Evolutionary conservation across 2,329 filamentous ascomycete genomes (phyloP), one percentile per base, ranked within the genome.

Genomic region (Talaromyces funiculosus): DNA sequence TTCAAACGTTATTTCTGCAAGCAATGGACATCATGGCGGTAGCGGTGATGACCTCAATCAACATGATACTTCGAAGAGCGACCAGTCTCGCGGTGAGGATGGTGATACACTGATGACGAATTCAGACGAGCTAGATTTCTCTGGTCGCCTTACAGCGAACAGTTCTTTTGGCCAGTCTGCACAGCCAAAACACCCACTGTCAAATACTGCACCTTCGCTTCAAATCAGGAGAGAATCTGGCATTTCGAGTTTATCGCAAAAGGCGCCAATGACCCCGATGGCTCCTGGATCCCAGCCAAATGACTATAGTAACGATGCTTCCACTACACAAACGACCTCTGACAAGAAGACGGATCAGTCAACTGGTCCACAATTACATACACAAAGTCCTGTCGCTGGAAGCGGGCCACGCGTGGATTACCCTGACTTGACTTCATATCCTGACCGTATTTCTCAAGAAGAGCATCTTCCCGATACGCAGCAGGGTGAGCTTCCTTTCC

Each of bases 291-390:
- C 84, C 33, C 81, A 86, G 69, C 77, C 81, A 16, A 78, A 78
- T 22, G 83, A 87, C 83, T 87, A 86, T 61, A 78, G 87, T 57
- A 97, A 97, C 68, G 92, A 96, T 68, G 93, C 92, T 1, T 96
- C 92, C 2, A 95, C 92, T 1, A 97, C 92, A 1, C 86, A 86
- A 22, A 88, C 86, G 2, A 96, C 92, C 1, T 88, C 85, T 3
- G 85, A 86, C n/a, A 94, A 96, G 75, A 86, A 85, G 72, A 92
- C 90, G 0, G 86, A 89, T 63, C 84, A 85, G 5, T 91, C 88
- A 3, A 87, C 86, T 12, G 86, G 84, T 1, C 86, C 84, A 2
- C 82, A 84, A 64, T 82, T 83, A 72, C 87, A 88, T 71, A 90
- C 88, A 0, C 89, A 92, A 70, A 82, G 83, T 61, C 71, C 75